Base-by-base conservation (phyloP, 352 stramenopile genomes). In the Phytopythium litorale region DNA sequence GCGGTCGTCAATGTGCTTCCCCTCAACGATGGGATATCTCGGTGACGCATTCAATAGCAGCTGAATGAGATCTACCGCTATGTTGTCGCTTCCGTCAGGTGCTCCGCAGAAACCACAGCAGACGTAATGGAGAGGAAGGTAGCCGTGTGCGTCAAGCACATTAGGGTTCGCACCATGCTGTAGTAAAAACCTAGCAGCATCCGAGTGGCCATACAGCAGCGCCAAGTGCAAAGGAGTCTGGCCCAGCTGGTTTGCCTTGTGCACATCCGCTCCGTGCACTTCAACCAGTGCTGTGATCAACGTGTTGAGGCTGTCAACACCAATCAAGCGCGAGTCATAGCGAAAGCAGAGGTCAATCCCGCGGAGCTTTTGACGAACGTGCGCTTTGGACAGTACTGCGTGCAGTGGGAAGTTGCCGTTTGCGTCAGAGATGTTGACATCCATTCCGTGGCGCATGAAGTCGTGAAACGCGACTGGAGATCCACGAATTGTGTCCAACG, bases 361-460 rank as follows among this genome's bases (percentile, higher is more conserved):
- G n/a, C 83, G 79, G 7, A 92, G 28, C 15, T 71, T 70, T 18
- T 73, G 69, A 7, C 77, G 81, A 0, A 94, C 70, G 28, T 73
- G 63, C 0, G 68, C 70, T 40, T 74, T 76, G 3, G 82, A 92
- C 1, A 94, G 53, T 11, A 89, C 21, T 5, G 73, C 72, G 42
- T 92, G 84, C n/a, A 91, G 61, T 0, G 87, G 58, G 56, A 88
- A 94, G 37, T 88, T 71, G 0, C 84, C 82, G 8, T 88, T 58
- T 0, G 59, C 64, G 32, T 84, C 84, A 8, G 81, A 91, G 28
- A 90, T 65, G 32, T 88, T 89, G 0, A 79, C 73, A 33, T 92
- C 83, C 8, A 89, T 57, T 4, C 69, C 60, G 3, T 54, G 53
- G 2, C 64, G 64, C 0, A 94, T 64, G 5, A 79, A 78, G 33